phyloP scores from a whole-genome alignment of 495 filamentous ascomycete species.

The Annulohypoxylon bovei region DNA sequence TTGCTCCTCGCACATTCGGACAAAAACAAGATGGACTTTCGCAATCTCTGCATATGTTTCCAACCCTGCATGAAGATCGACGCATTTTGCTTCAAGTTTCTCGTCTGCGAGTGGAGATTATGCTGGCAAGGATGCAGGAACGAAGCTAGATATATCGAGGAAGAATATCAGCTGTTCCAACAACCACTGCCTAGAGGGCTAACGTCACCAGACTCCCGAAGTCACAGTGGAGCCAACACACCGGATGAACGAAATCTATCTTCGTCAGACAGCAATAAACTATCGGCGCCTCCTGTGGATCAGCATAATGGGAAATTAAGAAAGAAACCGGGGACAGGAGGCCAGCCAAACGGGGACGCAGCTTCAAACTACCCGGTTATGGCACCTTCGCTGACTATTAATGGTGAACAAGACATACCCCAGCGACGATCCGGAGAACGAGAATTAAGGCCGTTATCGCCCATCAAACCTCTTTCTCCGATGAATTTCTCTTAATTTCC shows the following conservation, averaged over 20 bases:
- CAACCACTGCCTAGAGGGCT: conserved; percentile 54
- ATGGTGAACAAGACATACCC: conserved; percentile 52
- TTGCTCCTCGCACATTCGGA: conserved; percentile 84
- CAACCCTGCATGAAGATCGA: conserved; percentile 95
- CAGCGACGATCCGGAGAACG: conserved; percentile 50
- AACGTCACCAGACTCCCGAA: conserved; percentile 19
- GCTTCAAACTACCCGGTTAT: conserved; percentile 50
- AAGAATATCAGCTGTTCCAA: conserved; percentile 74
- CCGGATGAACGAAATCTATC: conserved; percentile 69
- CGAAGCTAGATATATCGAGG: conserved; percentile 79
- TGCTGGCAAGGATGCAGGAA: conserved; percentile 96
- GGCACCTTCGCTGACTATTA: conserved; percentile 55
- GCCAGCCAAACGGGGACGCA: conserved; percentile 44
- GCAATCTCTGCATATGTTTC: conserved; percentile 92
- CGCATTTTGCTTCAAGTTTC: conserved; percentile 86
- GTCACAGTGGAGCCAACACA: conserved; percentile 36
- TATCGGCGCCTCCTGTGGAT: conserved; percentile 42
- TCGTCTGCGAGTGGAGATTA: conserved; percentile 90
- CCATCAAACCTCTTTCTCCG: conserved; percentile 76
- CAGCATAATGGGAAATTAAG: conserved; percentile 45
- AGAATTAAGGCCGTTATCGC: conserved; percentile 68
- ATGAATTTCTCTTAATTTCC: conserved; percentile 60
- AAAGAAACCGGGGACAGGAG: conserved; percentile 50
- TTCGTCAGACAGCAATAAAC: conserved; percentile 72
- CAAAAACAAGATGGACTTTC: conserved; percentile 94